A percentile compares a stretch with the other conserved stretches of the same genome.
These are phyloP conservation scores for Tephrocybe sp. DNA, from an alignment of 768 basidiomycete genomes.

Conservation along the genomic window DNA sequence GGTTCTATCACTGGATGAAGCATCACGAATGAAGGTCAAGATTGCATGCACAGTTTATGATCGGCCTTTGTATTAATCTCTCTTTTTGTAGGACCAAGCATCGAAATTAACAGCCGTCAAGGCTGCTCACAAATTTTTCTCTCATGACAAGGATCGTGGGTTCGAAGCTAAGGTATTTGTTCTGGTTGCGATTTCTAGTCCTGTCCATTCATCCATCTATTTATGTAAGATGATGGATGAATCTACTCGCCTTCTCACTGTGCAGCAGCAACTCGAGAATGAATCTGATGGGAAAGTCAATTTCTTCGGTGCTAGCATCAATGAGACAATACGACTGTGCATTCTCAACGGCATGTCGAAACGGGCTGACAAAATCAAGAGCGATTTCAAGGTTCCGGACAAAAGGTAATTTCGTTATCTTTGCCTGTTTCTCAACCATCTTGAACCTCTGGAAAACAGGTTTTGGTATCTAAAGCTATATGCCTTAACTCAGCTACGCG, in stretches of 20 bases:
- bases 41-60: background rate
- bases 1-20: conserved; percentile 83
- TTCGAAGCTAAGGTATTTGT: conserved; percentile 84
- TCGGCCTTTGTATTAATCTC: background rate
- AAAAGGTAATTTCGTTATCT: conserved; percentile 63
- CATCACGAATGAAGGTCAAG: conserved; percentile 58
- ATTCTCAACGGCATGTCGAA: conserved; percentile 79
- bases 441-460: conserved; percentile 35
- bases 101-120: conserved; percentile 72
- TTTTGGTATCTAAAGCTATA: conserved; percentile 94
- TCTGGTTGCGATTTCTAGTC: background rate
- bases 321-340: conserved; percentile 80
- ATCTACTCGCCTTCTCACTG: conserved; percentile 62
- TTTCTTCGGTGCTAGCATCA: conserved; percentile 84
- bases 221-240: conserved; percentile 86
- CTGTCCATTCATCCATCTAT: background rate
- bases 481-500: conserved; percentile 71
- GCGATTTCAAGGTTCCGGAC: conserved; percentile 92
- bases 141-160: conserved; percentile 85
- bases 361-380: conserved; percentile 83
- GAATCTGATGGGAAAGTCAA: conserved; percentile 75
- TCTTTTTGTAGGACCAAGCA: conserved; percentile 57
- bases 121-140: conserved; percentile 88
- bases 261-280: conserved; percentile 87
- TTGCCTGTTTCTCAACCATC: background rate